Conservation (phyloP, 768 basidiomycete genomes). For the Lactarius quietus region DNA sequence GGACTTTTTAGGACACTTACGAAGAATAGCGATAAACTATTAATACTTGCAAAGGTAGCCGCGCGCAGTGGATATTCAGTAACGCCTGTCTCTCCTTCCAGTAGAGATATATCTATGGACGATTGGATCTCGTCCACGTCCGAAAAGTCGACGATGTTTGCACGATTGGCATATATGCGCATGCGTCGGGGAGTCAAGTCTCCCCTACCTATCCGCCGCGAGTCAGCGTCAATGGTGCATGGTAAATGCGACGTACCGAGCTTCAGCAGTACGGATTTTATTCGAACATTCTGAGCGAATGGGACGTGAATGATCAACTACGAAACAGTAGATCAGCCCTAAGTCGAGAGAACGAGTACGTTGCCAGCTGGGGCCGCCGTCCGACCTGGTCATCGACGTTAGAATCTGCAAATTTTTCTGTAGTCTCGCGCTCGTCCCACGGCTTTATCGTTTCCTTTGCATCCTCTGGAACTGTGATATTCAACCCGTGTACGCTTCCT, state of each 20-base stretch:
- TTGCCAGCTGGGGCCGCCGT: not conserved
- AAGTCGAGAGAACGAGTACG: not conserved
- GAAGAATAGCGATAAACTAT: constrained; percentile 72
- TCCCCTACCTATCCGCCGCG: constrained; percentile 54
- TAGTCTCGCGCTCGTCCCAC: constrained; percentile 76
- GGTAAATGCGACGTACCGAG: constrained; percentile 45
- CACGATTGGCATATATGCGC: constrained; percentile 68
- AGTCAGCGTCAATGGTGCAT: constrained; percentile 14
- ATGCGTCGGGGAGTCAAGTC: constrained; percentile 73
- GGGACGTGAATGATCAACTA: constrained; percentile 82
- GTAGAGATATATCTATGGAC: constrained; percentile 64
- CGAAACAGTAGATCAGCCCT: not conserved
- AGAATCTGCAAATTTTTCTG: constrained; percentile 62
- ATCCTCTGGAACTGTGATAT: constrained; percentile 75
- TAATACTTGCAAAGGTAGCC: constrained; percentile 73
- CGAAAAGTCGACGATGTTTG: constrained; percentile 72
- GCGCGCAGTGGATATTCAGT: constrained; percentile 76
- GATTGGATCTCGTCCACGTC: constrained; percentile 68
- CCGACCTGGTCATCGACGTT: constrained; percentile 82
- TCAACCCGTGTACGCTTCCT: constrained; percentile 73
- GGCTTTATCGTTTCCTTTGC: constrained; percentile 76
- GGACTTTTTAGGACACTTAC: constrained; percentile 44
- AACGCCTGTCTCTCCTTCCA: constrained; percentile 64
- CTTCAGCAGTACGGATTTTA: constrained; percentile 73
- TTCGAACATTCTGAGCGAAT: constrained; percentile 71